These are phyloP conservation scores for Colletotrichum cereale DNA, from an alignment of 2,329 filamentous ascomycete genomes.

Conservation along the genomic window DNA sequence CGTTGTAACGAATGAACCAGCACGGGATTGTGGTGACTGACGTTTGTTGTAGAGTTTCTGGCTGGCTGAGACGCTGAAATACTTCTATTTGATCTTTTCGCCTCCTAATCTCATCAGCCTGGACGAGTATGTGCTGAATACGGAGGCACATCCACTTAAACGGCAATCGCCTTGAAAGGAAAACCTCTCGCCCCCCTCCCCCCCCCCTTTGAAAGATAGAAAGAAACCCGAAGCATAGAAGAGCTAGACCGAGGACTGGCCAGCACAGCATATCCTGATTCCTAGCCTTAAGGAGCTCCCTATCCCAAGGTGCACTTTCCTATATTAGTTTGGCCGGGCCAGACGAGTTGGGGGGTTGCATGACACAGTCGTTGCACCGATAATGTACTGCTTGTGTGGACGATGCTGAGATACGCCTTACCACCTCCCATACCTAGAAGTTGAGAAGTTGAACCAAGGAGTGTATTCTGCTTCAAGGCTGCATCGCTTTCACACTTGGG, in stretches of 20 bases:
- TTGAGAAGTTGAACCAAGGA: background rate
- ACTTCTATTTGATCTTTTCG: constrained; percentile 79
- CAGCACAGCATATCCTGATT: background rate
- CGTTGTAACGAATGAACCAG: constrained; percentile 30
- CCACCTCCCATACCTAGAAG: background rate
- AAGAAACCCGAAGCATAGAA: too few relatives aligned
- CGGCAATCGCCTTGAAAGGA: background rate
- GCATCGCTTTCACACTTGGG: background rate
- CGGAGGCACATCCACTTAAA: constrained; percentile 63
- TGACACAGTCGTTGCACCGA: too few relatives aligned
- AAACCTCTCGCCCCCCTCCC: background rate
- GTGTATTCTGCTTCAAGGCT: background rate
- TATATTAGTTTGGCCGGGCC: too few relatives aligned
- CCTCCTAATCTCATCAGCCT: constrained; percentile 72
- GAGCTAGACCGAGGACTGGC: background rate
- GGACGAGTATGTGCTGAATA: constrained; percentile 75
- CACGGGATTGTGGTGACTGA: background rate
- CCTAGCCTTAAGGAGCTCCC: too few relatives aligned
- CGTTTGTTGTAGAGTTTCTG: constrained; percentile 71
- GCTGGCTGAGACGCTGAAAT: constrained; percentile 80
- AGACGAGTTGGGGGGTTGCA: too few relatives aligned
- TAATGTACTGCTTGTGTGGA: background rate
- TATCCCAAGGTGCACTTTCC: background rate
- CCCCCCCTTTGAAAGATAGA: too few relatives aligned
- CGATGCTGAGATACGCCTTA: background rate